Base-by-base conservation (phyloP, 257 asterid genomes). In the Solanum boliviense region DNA sequence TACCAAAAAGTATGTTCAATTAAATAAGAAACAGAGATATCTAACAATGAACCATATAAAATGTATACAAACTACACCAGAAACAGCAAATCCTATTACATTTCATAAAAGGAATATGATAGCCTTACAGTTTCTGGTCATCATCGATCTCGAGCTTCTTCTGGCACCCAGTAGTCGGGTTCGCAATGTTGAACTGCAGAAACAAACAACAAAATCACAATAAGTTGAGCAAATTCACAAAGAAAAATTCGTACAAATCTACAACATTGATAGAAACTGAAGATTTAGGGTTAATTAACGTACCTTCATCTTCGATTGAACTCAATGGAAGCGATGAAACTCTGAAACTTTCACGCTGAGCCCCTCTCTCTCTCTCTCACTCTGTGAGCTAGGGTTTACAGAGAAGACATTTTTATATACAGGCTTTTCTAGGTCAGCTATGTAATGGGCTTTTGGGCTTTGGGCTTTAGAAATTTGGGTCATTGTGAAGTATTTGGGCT, bases 131-230 rank as follows among this genome's bases (percentile, higher is more conserved):
- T 70, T 90, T 90, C 85, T 86, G 88, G 73, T 90, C 92, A 46
- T 90, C 92, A 67, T 90, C 90, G 41, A 90, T 89, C 60, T 90
- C 92, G 9, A 90, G 92, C 88, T 89, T 90, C 84, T 89, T 90
- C 90, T 90, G 92, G 83, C 92, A 90, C 1, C 92, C 92, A 36
- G 91, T 90, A 21, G 92, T 90, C 29, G 92, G 92, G 88, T 90
- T 90, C 13, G 92, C 92, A 36, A 89, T 90, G 72, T 89, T 90
- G 86, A 90, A 90, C 92, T 90, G 36, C 65, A 74, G 73, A 79
- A 86, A 7, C 8, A 84, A 62, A 35, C 20, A 10, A 75, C 31
- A n/a, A 65, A 74, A 35, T 71, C n/a, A 71, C 41, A 4, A 35
- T 16, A 0, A 21, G 4, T 71, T 15, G 13, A 65, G n/a, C 38